phyloP scores from a whole-genome alignment of 305 asterid genomes.

The Salvia sclarea region DNA sequence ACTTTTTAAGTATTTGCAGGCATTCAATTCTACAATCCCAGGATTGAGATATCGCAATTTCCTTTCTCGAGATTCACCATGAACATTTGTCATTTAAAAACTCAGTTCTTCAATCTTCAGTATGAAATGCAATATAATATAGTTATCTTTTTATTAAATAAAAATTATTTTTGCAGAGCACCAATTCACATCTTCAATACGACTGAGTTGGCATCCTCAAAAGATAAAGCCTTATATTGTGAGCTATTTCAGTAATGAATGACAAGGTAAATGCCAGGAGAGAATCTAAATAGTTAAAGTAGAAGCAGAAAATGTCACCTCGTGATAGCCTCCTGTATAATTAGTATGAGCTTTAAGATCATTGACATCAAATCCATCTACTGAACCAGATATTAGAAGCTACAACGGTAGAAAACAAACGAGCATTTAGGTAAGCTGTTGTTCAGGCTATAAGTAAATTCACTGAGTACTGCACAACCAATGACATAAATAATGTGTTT shows the following conservation, averaged over 20 bases:
- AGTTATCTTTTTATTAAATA: too few relatives aligned
- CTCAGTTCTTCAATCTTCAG: too few relatives aligned
- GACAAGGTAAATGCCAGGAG: neutral
- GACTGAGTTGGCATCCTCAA: too few relatives aligned
- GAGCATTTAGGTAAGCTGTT: slow-evolving; percentile 15
- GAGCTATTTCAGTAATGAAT: slow-evolving; percentile 15
- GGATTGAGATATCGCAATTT: too few relatives aligned
- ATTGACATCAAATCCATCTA: slow-evolving; percentile 81
- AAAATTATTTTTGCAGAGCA: too few relatives aligned
- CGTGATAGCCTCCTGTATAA: slow-evolving; percentile 91
- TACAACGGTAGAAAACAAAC: slow-evolving; percentile 35
- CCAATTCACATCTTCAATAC: too few relatives aligned
- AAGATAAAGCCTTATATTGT: too few relatives aligned
- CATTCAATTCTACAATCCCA: too few relatives aligned
- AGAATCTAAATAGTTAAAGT: slow-evolving; percentile 4
- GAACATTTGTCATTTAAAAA: too few relatives aligned
- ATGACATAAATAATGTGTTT: neutral
- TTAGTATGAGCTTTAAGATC: slow-evolving; percentile 82
- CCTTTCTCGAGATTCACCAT: too few relatives aligned
- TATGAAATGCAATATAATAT: too few relatives aligned
- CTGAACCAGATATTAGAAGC: slow-evolving; percentile 96
- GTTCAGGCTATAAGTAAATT: slow-evolving; percentile 13
- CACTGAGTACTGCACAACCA: neutral
- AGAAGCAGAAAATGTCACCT: slow-evolving; percentile 43
- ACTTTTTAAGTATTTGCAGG: too few relatives aligned